Conservation (phyloP, 805 yeast genomes). For the Ogataea zsoltii region DNA sequence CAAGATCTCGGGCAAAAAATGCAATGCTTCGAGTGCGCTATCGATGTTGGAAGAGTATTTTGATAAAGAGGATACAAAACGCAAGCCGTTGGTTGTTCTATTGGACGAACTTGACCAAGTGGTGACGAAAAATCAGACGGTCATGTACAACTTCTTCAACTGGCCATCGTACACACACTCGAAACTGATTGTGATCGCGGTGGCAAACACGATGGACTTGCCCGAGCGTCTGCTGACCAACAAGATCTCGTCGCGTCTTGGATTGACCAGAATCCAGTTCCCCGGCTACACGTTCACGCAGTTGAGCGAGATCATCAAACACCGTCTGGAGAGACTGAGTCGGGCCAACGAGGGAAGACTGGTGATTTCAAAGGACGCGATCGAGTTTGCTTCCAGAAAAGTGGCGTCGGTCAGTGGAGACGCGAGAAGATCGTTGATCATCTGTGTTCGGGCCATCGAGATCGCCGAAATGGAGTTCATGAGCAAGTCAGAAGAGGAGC, state of each 20-base stretch:
- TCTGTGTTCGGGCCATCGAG: slow-evolving; percentile 87
- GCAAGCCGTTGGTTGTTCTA: slow-evolving; percentile 67
- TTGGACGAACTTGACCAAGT: slow-evolving; percentile 94
- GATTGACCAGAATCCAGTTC: slow-evolving; percentile 82
- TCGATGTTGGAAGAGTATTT: slow-evolving; percentile 72
- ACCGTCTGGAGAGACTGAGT: slow-evolving; percentile 58
- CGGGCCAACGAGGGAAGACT: slow-evolving; percentile 44
- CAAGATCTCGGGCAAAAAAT: slow-evolving; percentile 59
- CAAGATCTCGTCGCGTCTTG: slow-evolving; percentile 88
- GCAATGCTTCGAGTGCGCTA: slow-evolving; percentile 65
- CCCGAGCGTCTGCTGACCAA: slow-evolving; percentile 88
- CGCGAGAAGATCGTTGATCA: slow-evolving; percentile 87
- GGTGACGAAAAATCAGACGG: slow-evolving; percentile 76
- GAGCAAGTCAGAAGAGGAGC: slow-evolving; percentile 31
- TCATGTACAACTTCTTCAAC: slow-evolving; percentile 93
- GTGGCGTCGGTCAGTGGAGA: slow-evolving; percentile 97
- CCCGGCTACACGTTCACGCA: slow-evolving; percentile 85
- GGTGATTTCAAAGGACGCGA: slow-evolving; percentile 64
- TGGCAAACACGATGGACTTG: slow-evolving; percentile 96
- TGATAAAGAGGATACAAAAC: slow-evolving; percentile 33
- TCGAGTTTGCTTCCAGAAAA: slow-evolving; percentile 88
- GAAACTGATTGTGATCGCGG: slow-evolving; percentile 82
- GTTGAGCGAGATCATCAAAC: slow-evolving; percentile 69
- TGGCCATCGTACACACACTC: slow-evolving; percentile 91
- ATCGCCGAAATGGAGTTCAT: slow-evolving; percentile 70